Evolutionary conservation across 2,329 filamentous ascomycete species (phyloP).

Genomic region (Aquanectria penicillioides): DNA sequence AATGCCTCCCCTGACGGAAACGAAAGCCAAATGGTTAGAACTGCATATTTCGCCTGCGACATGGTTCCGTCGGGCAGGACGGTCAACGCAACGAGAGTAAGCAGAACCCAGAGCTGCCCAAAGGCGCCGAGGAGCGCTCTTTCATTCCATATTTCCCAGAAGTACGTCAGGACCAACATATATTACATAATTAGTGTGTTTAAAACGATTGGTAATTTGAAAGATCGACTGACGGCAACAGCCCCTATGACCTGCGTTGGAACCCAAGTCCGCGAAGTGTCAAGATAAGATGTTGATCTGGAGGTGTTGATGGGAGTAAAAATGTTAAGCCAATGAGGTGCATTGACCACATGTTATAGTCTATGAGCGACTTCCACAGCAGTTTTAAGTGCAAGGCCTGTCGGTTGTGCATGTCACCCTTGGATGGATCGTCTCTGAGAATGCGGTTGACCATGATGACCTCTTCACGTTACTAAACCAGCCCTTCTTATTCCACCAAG

Average conservation of each 20-base stretch:
- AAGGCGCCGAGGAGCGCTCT: constrained; percentile 51
- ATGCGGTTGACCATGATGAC: constrained; percentile 67
- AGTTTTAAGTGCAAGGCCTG: constrained; percentile 54
- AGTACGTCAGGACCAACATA: constrained; percentile 22
- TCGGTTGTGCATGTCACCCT: constrained; percentile 70
- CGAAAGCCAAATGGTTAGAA: constrained; percentile 47
- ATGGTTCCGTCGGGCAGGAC: constrained; percentile 38
- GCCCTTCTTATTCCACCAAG: constrained; percentile 62
- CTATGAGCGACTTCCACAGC: constrained; percentile 62
- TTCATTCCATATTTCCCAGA: constrained; percentile 55
- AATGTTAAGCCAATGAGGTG: constrained; percentile 61
- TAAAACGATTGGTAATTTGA: too few species aligned
- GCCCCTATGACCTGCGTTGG: constrained; percentile 23
- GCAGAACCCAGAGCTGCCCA: constrained; percentile 67
- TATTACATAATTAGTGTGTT: background rate
- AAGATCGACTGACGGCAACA: background rate
- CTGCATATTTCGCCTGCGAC: constrained; percentile 47
- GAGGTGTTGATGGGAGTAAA: constrained; percentile 58
- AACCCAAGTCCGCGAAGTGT: constrained; percentile 36
- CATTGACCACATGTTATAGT: constrained; percentile 67
- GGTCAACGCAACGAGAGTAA: constrained; percentile 59
- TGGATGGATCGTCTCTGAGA: constrained; percentile 65
- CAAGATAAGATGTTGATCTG: constrained; percentile 62
- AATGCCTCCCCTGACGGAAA: constrained; percentile 51
- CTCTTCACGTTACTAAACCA: constrained; percentile 53